Evolutionary conservation across 164 flowering plant genomes (phyloP), one percentile per base, ranked within the genome.

Genomic region (Aristolochia californica): DNA sequence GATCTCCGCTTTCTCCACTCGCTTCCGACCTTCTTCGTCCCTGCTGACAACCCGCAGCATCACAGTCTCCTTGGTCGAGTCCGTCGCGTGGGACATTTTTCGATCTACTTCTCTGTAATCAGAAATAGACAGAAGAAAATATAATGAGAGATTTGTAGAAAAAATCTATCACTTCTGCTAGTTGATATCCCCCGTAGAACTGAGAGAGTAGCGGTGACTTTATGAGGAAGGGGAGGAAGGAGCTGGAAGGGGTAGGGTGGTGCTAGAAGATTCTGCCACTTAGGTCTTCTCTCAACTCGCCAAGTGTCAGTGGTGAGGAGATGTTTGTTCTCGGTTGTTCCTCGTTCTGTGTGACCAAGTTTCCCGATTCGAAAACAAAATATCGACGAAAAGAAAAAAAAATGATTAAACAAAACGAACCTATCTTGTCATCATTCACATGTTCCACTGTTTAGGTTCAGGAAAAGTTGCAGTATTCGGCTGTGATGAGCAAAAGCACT

Each of bases 21-120:
- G 62, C 62, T 77, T 84, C n/a, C 64, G 45, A 0, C 88, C 88
- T 56, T 77, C 88, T 43, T 76, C 85, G 69, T 78, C 75, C 2
- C 56, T 53, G 76, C 75, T 65, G 23, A 63, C 70, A 0, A 81
- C 78, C 15, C 70, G 40, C 26, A 80, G 43, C 43, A 57, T 58
- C 62, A 14, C 50, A 2, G 1, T 17, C 3, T 47, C 50, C 50
- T 47, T 4, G 18, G 50, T 8, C 50, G 40, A 7, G 40, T 34
- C 10, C 7, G 40, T 34, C 40, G 40, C 7, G 11, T 34, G 40
- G 10, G 40, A 2, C 40, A 34, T 34, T 34, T 34, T 34, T 34
- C 40, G 40, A 34, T 12, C 1, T 34, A 5, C 5, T 8, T 34
- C 40, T 34, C 40, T 34, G 40, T 3, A 7, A 28, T 28, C 30